These are phyloP conservation scores for Cystobasidium pallidum DNA, from an alignment of 1,284 basidiomycete genomes.

Conservation along the genomic window DNA sequence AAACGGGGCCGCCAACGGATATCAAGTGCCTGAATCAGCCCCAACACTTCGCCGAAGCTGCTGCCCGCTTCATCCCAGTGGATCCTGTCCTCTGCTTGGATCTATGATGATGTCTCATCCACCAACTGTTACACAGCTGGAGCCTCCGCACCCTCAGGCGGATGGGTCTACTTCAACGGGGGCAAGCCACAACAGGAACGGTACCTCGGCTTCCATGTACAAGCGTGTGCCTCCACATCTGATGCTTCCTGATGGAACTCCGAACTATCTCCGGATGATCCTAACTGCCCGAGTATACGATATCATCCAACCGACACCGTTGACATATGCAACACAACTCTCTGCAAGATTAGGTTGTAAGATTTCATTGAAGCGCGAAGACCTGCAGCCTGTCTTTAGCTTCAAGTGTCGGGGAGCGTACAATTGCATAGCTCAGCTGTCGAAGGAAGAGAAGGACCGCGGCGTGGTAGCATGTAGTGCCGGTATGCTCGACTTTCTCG, in stretches of 20 bases:
- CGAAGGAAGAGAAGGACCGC: constrained; percentile 89
- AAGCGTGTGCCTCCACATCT: constrained; percentile 69
- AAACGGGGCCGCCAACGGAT: no score
- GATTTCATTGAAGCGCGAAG: constrained; percentile 93
- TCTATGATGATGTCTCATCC: not conserved
- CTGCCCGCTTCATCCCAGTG: no score
- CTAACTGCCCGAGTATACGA: constrained; percentile 93
- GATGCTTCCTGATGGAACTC: constrained; percentile 70
- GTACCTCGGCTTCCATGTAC: constrained; percentile 58
- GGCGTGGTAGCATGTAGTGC: constrained; percentile 98
- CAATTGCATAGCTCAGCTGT: constrained; percentile 94
- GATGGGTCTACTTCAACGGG: not conserved
- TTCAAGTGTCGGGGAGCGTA: constrained; percentile 99
- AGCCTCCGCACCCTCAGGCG: constrained; percentile 1
- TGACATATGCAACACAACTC: constrained; percentile 82
- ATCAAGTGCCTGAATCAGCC: no score
- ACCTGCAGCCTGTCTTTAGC: constrained; percentile 95
- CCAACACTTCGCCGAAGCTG: no score
- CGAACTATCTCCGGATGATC: constrained; percentile 93
- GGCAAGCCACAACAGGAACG: constrained; percentile 1
- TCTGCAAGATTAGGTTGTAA: constrained; percentile 86
- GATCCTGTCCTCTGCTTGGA: not conserved
- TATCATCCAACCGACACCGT: constrained; percentile 75
- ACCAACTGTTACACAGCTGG: not conserved
- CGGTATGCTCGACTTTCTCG: constrained; percentile 63